Base-by-base conservation (phyloP, 345 rosid genomes). In the Erucastrum elatum region DNA sequence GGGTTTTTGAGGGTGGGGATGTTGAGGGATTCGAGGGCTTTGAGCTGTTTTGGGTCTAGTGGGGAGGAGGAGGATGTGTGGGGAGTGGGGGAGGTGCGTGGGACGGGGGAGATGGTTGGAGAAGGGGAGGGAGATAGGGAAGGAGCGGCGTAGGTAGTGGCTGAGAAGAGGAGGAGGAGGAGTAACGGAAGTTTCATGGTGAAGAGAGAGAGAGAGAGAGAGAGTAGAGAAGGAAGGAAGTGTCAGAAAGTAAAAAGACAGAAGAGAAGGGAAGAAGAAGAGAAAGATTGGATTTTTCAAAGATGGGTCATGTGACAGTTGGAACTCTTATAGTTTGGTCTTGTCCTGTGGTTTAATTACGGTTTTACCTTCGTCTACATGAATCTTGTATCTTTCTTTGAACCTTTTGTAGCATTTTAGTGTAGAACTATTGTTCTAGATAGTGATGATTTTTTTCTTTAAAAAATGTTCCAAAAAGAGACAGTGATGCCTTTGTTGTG, bases 1-100 rank as follows among this genome's bases (percentile, higher is more conserved):
- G 97, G 95, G 82, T 90, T 85, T 70, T 78, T 84, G 39, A 81
- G 17, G 56, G 95, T 84, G 61, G 94, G 97, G 16, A 91, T 83
- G 83, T 88, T 80, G 62, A 94, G 87, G 55, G 97, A 90, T 55
- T 85, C 85, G 1, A 91, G 98, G 12, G 98, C 93, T 71, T 75
- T 82, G 27, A 90, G 84, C 51, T 94, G 95, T 66, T 91, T 88
- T 10, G 97, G 96, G 88, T 90, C 97, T 70, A 94, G 69, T 27
- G 92, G 82, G 21, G 94, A 82, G 41, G 86, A 71, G 5, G 75
- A 55, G 59, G 41, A 35, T 35, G 83, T 66, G 49, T 25, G 68
- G 1, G 76, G 76, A 11, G 27, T 51, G 30, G 80, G 80, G 37
- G 37, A 75, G 44, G 44, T 8, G 13, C 12, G 66, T 70, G 71